These are phyloP conservation scores for Pyricularia grisea DNA, from an alignment of 2,329 filamentous ascomycete genomes.

Conservation along the genomic window DNA sequence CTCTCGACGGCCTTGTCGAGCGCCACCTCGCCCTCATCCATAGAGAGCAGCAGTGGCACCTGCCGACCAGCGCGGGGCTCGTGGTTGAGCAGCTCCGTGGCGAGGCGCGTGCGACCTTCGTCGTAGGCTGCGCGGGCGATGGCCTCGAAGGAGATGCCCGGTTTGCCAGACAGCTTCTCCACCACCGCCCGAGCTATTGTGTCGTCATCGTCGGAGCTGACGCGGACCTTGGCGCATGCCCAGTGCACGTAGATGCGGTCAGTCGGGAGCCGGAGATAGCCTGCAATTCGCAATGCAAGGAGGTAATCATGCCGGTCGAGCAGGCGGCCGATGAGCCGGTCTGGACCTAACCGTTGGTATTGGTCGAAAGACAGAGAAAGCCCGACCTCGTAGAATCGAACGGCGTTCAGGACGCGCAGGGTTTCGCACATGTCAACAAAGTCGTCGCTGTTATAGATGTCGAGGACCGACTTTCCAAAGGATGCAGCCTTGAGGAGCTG, in stretches of 20 bases:
- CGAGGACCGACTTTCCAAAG: constrained; percentile 93
- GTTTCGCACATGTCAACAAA: constrained; percentile 98
- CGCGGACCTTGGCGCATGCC: constrained; percentile 88
- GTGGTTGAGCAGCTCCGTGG: constrained; percentile 84
- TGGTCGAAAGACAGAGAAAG: constrained; percentile 89
- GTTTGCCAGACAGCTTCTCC: constrained; percentile 74
- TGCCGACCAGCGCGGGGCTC: constrained; percentile 93
- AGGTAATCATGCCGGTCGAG: constrained; percentile 88
- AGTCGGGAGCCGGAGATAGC: constrained; percentile 76
- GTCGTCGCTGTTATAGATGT: constrained; percentile 96
- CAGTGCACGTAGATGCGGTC: constrained; percentile 94
- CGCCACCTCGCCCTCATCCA: constrained; percentile 93
- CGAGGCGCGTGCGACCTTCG: constrained; percentile 80
- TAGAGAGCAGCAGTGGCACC: constrained; percentile 82
- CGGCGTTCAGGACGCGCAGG: constrained; percentile 82
- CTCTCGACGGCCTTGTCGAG: constrained; percentile 95
- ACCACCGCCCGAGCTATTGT: constrained; percentile 81
- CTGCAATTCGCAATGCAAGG: constrained; percentile 77
- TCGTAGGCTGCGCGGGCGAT: constrained; percentile 91
- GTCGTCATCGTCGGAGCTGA: constrained; percentile 78
- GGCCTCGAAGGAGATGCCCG: constrained; percentile 89
- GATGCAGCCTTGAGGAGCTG: constrained; percentile 92
- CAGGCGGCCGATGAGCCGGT: constrained; percentile 75
- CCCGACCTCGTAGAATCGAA: constrained; percentile 84
- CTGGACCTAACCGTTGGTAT: constrained; percentile 81